Percentiles rank a stretch among this genome's conserved stretches.
Evolutionary conservation across 805 yeast genomes (phyloP).

Genomic region (Schwanniomyces sp.): DNA sequence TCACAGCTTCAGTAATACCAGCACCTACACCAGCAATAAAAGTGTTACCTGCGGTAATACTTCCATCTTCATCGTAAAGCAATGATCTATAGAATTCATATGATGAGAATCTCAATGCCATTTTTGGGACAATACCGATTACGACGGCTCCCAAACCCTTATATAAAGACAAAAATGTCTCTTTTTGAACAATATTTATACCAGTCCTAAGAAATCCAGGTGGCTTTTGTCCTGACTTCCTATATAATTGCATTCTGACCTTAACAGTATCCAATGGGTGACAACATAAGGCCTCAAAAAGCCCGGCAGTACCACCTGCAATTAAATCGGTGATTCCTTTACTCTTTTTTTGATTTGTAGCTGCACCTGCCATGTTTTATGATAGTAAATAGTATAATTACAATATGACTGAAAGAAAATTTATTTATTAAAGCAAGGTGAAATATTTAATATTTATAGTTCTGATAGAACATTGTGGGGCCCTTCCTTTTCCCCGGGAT

Average conservation of each 20-base stretch:
- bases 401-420: background rate
- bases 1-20: constrained; percentile 92
- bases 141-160: constrained; percentile 97
- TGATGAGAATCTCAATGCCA: constrained; percentile 96
- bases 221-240: constrained; percentile 68
- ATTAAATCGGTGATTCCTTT: constrained; percentile 61
- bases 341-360: constrained; percentile 28
- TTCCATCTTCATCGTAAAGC: constrained; percentile 62
- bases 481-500: constrained; percentile 20
- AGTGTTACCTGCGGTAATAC: constrained; percentile 69
- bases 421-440: background rate
- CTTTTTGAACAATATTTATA: constrained; percentile 69
- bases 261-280: constrained; percentile 98
- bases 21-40: constrained; percentile 96
- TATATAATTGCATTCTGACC: constrained; percentile 93
- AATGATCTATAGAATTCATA: constrained; percentile 83
- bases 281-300: constrained; percentile 95
- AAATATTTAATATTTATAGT: background rate
- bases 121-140: constrained; percentile 95
- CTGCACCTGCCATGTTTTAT: constrained; percentile 9
- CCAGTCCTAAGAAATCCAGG: constrained; percentile 91
- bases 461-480: constrained; percentile 2
- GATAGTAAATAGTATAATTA: constrained; percentile 2
- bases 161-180: constrained; percentile 82
- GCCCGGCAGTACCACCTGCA: constrained; percentile 97